A percentile compares a stretch with the other conserved stretches of the same genome.
Evolutionary conservation across 345 rosid genomes (phyloP).

Genomic region (Boechera retrofracta): DNA sequence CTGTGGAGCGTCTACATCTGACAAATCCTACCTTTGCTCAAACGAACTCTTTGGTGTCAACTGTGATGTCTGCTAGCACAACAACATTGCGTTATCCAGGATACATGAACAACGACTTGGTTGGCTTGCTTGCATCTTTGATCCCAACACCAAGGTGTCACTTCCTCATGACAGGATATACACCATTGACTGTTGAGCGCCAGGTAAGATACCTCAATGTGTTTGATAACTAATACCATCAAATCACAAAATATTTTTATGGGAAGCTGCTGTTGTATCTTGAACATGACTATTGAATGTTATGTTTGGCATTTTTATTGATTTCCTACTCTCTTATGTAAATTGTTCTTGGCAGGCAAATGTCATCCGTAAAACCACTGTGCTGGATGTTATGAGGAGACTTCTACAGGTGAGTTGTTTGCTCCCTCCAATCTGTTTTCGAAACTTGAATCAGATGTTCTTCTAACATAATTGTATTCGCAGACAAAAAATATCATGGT

Average conservation of each 20-base stretch:
- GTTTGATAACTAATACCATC: not conserved
- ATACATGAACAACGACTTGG: conserved; percentile 98
- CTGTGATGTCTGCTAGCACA: conserved; percentile 99
- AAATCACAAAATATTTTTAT: not conserved
- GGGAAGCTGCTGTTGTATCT: not conserved
- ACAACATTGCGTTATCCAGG: conserved; percentile 97
- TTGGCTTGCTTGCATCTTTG: conserved; percentile 95
- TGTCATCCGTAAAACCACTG: conserved; percentile 93
- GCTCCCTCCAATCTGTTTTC: not conserved
- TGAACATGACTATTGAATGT: not conserved
- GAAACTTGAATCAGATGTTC: conserved; percentile 5
- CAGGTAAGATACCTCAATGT: conserved; percentile 56
- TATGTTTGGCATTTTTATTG: not conserved
- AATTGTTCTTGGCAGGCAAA: conserved; percentile 73
- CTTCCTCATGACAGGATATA: conserved; percentile 99
- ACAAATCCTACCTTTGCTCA: conserved; percentile 88
- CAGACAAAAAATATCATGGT: conserved; percentile 98
- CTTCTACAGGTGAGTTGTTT: conserved; percentile 72
- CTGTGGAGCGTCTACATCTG: conserved; percentile 94
- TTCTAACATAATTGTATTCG: conserved; percentile 26
- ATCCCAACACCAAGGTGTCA: conserved; percentile 99
- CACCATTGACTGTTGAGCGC: conserved; percentile 95
- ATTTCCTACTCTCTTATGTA: conserved; percentile 30
- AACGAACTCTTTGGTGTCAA: conserved; percentile 93
- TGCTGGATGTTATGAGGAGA: conserved; percentile 97